These are phyloP conservation scores for Phytophthora uliginosa DNA, from an alignment of 352 stramenopile species.

Conservation along the genomic window DNA sequence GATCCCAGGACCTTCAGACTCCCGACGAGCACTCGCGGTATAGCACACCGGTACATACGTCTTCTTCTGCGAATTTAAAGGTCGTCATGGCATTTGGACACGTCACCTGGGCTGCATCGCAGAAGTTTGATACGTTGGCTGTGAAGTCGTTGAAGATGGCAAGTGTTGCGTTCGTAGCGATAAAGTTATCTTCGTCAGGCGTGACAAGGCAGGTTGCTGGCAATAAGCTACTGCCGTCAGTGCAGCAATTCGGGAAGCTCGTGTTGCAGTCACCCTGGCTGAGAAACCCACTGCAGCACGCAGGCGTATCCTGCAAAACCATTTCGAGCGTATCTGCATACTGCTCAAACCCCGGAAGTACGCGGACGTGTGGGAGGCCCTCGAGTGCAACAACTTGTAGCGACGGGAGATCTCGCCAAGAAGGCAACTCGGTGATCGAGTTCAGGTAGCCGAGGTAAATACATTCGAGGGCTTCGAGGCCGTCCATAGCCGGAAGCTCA, in stretches of 20 bases:
- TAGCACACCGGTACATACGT: conserved; percentile 33
- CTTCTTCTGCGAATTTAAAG: not conserved
- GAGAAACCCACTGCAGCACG: conserved; percentile 44
- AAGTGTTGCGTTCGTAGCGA: conserved; percentile 21
- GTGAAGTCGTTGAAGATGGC: conserved; percentile 18
- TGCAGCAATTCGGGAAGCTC: conserved; percentile 39
- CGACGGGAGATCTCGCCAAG: conserved; percentile 10
- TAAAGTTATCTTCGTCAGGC: conserved; percentile 7
- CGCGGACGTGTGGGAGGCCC: conserved; percentile 17
- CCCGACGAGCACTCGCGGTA: conserved; percentile 30
- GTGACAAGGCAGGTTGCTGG: conserved; percentile 23
- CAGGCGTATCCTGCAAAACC: conserved; percentile 33
- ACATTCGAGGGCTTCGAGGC: conserved; percentile 27
- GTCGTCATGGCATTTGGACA: conserved; percentile 1
- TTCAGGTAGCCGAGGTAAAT: conserved; percentile 37
- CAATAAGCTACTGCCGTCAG: not conserved
- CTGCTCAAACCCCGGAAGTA: conserved; percentile 25
- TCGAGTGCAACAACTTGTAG: conserved; percentile 36
- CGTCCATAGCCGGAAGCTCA: conserved; percentile 22
- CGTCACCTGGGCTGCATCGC: conserved; percentile 24
- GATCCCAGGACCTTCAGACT: conserved; percentile 27
- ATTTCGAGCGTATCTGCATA: conserved; percentile 31
- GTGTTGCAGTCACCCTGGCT: conserved; percentile 35
- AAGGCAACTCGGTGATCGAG: conserved; percentile 20
- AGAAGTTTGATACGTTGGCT: conserved; percentile 33